A percentile compares a stretch with the other conserved stretches of the same genome.
Evolutionary conservation across 2,329 filamentous ascomycete genomes (phyloP).

Genomic region (Aspergillus puulaauensis): DNA sequence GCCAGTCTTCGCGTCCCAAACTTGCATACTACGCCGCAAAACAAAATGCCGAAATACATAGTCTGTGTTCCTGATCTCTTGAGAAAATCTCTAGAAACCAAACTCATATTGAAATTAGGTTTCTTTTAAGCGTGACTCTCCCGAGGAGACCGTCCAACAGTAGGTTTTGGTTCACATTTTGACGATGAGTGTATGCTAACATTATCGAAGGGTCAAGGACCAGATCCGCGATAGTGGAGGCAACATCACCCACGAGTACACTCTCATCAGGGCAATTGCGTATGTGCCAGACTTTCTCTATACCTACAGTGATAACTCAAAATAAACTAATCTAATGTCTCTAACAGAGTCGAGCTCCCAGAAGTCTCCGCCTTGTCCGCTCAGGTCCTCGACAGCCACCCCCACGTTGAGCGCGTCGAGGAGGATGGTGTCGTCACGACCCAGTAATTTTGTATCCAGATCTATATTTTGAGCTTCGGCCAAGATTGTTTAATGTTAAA

Average conservation of each 20-base stretch:
- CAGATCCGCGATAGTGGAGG: background rate
- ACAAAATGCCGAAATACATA: background rate
- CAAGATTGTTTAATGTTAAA: too few relatives aligned
- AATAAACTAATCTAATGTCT: background rate
- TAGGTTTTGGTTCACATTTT: background rate
- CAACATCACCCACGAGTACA: constrained; percentile 1
- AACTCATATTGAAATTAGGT: too few relatives aligned
- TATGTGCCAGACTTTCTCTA: background rate
- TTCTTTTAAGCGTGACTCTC: background rate
- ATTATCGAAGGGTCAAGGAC: background rate
- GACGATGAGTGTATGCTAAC: background rate
- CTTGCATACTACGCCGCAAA: background rate
- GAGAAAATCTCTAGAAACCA: too few relatives aligned
- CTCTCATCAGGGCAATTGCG: background rate
- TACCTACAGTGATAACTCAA: background rate
- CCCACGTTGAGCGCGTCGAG: background rate
- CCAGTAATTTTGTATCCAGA: background rate
- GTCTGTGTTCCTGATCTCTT: background rate
- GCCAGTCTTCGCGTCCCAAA: too few relatives aligned
- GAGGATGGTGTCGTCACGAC: background rate
- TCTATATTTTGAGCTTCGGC: too few relatives aligned
- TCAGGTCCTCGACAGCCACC: background rate
- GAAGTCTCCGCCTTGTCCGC: background rate
- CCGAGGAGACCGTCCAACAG: background rate
- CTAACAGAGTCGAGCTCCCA: background rate